Evolutionary conservation across 2,329 filamentous ascomycete genomes (phyloP).

Genomic region (Hypocrella siamensis): DNA sequence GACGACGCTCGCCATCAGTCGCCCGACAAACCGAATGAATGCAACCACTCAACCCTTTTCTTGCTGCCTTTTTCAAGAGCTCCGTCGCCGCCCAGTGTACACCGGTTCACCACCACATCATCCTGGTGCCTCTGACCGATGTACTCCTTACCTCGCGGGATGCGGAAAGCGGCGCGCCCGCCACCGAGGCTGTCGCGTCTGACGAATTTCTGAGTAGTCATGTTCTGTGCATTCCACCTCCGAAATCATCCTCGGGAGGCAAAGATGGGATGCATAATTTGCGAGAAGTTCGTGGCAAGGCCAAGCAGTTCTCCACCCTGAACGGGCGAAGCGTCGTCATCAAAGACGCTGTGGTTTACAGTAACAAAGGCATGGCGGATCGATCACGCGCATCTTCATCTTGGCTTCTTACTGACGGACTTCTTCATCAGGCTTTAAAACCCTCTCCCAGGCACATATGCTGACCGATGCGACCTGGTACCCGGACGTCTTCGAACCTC

Average conservation of each 20-base stretch:
- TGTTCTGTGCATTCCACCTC: slow-evolving; percentile 68
- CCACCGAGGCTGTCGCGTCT: slow-evolving; percentile 67
- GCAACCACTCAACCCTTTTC: slow-evolving; percentile 97
- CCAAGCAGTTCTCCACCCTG: slow-evolving; percentile 82
- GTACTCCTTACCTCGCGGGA: slow-evolving; percentile 79
- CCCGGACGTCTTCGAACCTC: slow-evolving; percentile 72
- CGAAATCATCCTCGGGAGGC: slow-evolving; percentile 29
- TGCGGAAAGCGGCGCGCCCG: slow-evolving; percentile 61
- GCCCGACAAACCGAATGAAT: slow-evolving; percentile 36
- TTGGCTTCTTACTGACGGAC: slow-evolving; percentile 8
- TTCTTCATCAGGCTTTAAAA: slow-evolving; percentile 60
- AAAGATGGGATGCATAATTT: slow-evolving; percentile 47
- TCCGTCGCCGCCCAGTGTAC: slow-evolving; percentile 81
- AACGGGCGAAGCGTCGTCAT: slow-evolving; percentile 90
- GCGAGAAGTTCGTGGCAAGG: slow-evolving; percentile 79
- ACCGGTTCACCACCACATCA: slow-evolving; percentile 79
- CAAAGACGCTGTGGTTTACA: slow-evolving; percentile 85
- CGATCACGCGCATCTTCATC: background rate
- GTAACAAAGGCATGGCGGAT: slow-evolving; percentile 63
- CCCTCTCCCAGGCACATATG: slow-evolving; percentile 75
- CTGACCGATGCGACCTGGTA: slow-evolving; percentile 78
- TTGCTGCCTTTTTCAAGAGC: slow-evolving; percentile 97
- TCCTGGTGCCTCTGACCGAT: slow-evolving; percentile 88
- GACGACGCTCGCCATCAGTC: slow-evolving; percentile 8
- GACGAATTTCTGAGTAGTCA: slow-evolving; percentile 96